Base-by-base conservation (phyloP, 2,329 filamentous ascomycete species). In the Colletotrichum gigasporum region DNA sequence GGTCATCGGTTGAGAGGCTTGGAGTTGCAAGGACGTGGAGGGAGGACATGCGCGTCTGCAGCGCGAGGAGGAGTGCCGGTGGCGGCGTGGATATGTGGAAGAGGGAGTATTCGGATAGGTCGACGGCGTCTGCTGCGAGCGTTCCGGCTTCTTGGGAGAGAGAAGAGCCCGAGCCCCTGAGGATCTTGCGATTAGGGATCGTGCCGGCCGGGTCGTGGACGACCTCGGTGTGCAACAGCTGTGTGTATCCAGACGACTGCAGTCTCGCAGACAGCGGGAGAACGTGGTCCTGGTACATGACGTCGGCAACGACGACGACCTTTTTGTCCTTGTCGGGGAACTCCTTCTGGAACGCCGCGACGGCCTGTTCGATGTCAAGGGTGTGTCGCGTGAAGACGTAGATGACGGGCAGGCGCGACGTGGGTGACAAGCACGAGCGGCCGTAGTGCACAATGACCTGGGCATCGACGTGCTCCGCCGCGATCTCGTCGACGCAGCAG, bases 401-500 rank as follows among this genome's bases (percentile, higher is more conserved):
- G 51, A 97, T 88, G 20, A 97, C 94, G 0, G 95, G 94, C 54
- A 98, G 79, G 58, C 94, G 84, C 10, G 92, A 91, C 0, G 95
- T 97, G 1, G 95, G 95, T 7, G 94, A 97, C 22, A 99, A 83
- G 73, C 96, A 99, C 0, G 95, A 91, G 54, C 96, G 86, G 3
- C 96, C 96, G 71, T 98, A 99, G 75, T 99, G 96, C 12, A 99
- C 90, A 1, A 98, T 92, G 0, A 94, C 92, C 66, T 98, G 91
- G 6, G 96, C 94, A 71, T 93, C 86, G 14, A 93, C 91, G 75
- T 99, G 96, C 76, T 99, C 94, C 2, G 96, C 96, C 0, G 96
- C 96, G 39, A 98, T 90, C 79, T 99, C 96, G 73, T 99, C 96
- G 16, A 98, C 94, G 73, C 96, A 99, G 79, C 96, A 99, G 0